Evolutionary conservation across 2,329 filamentous ascomycete species (phyloP).

Genomic region (Nemania serpens): DNA sequence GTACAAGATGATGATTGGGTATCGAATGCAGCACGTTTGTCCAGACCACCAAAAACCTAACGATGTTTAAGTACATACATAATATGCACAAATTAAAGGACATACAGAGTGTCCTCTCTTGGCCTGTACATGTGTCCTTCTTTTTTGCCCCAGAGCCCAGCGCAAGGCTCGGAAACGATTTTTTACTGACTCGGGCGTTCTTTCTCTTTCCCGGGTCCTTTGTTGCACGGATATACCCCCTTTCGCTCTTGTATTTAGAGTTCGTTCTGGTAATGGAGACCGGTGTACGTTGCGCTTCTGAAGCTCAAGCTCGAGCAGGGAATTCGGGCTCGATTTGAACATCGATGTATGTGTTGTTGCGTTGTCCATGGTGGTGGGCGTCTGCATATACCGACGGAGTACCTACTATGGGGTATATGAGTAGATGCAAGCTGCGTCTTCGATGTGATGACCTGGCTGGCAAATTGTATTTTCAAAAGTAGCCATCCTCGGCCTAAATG

Average conservation of each 20-base stretch:
- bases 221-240: constrained; percentile 18
- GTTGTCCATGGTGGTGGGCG: neutral
- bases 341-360: neutral
- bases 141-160: neutral
- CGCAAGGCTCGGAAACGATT: neutral
- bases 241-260: neutral
- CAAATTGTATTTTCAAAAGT: neutral
- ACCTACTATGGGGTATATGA: neutral
- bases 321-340: neutral
- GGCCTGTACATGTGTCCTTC: neutral
- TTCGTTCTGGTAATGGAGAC: neutral
- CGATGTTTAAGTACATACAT: neutral
- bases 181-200: neutral
- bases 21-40: neutral
- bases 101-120: neutral
- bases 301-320: too few species aligned
- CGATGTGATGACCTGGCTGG: neutral
- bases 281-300: neutral
- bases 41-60: neutral
- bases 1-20: neutral
- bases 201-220: neutral
- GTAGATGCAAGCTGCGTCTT: neutral
- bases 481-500: neutral
- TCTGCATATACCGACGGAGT: neutral
- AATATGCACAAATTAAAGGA: neutral